A percentile compares a stretch with the other conserved stretches of the same genome.
These are phyloP conservation scores for Eucalyptus marginata DNA, from an alignment of 345 rosid species.

Conservation along the genomic window DNA sequence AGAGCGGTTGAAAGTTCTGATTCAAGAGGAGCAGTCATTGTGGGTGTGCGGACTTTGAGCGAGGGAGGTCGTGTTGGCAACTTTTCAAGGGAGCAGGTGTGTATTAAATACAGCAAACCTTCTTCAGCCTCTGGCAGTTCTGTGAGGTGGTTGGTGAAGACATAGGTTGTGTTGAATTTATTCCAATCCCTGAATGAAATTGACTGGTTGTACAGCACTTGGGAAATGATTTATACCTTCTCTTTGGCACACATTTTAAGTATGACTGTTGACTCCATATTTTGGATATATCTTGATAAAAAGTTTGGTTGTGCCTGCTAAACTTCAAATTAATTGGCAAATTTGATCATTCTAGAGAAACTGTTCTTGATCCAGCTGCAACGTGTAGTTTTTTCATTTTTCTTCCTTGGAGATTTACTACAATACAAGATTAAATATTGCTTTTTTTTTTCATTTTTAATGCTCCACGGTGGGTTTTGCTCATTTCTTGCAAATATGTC, in stretches of 20 bases:
- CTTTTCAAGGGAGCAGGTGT: slow-evolving; percentile 97
- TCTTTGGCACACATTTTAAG: background rate
- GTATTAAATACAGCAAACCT: background rate
- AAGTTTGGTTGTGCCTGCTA: background rate
- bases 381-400: background rate
- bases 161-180: background rate
- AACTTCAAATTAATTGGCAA: background rate
- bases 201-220: background rate
- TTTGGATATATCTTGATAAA: background rate
- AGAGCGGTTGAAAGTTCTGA: slow-evolving; percentile 86
- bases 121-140: background rate
- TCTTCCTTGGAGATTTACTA: background rate
- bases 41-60: slow-evolving; percentile 96
- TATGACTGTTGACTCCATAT: background rate
- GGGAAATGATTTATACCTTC: background rate
- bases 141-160: background rate
- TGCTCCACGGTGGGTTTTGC: background rate
- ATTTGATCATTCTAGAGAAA: background rate
- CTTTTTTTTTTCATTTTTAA: background rate
- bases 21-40: slow-evolving; percentile 88
- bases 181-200: background rate
- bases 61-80: slow-evolving; percentile 99
- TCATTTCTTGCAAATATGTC: background rate
- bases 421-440: background rate
- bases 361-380: background rate